Evolutionary conservation across 768 basidiomycete species (phyloP), one percentile per base, ranked within the genome.

Genomic region (Mycena alexandri): DNA sequence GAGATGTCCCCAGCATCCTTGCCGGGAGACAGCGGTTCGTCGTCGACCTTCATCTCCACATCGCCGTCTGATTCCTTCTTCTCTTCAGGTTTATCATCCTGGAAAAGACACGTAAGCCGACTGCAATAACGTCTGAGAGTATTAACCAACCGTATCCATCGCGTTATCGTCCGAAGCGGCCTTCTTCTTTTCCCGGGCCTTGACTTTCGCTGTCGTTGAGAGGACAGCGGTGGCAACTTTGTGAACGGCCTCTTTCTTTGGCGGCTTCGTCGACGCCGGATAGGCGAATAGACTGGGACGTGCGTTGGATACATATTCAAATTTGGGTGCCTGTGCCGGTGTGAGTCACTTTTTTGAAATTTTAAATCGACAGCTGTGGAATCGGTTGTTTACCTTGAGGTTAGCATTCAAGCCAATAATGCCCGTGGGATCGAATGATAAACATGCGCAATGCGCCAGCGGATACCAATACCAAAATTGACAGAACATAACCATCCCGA

Each of bases 381-480:
- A 47, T 38, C n/a, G n/a, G n/a, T 25, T 48, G 42, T 47, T 58
- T 69, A 95, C 93, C 86, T 93, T 92, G 56, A 99, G 81, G 68
- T 96, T 89, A 67, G 87, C 90, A 73, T 95, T 92, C 64, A 99
- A 79, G 34, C 95, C 97, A 73, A 99, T 95, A 62, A 99, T 91
- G 11, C 92, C 96, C 16, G 98, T 99, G 4, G 98, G 96, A 62
- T 94, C 92, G 79, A 99, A 98, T 2, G 96, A 92, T 70, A 99
- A 81, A 73, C 92, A 93, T 17, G 93, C 92, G 69, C 93, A 95
- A 75, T 98, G 96, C 16, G 96, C 95, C 29, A 99, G 83, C 38
- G 98, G 98, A 80, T 96, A 99, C 98, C 98, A 99, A 78, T 99
- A 99, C 98, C 98, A 99, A 81, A 99, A 99, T 79, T 99, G 98